A percentile compares a stretch with the other conserved stretches of the same genome.
Evolutionary conservation across 768 basidiomycete genomes (phyloP).

Genomic region (Lentinula aciculospora): DNA sequence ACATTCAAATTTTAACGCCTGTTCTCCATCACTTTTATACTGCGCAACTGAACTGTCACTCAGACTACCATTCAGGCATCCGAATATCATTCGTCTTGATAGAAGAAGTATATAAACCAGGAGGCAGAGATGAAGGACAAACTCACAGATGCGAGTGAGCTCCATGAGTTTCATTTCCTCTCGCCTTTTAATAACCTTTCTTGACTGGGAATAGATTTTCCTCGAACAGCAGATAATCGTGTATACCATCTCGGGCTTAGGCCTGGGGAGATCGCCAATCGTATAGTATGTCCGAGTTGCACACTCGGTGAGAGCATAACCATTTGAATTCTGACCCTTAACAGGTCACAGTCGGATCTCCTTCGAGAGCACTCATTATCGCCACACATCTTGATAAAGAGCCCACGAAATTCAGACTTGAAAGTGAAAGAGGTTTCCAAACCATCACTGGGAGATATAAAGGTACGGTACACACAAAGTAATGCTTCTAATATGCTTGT

Average conservation of each 20-base stretch:
- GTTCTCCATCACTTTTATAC: too few relatives aligned
- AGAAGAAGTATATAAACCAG: too few relatives aligned
- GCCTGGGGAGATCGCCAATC: constrained; percentile 75
- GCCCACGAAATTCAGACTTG: constrained; percentile 54
- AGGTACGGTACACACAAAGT: background rate
- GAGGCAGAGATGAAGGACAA: constrained; percentile 50
- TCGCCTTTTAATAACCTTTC: background rate
- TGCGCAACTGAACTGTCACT: too few relatives aligned
- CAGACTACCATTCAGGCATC: too few relatives aligned
- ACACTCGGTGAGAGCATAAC: background rate
- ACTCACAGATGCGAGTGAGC: constrained; percentile 64
- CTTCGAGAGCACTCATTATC: constrained; percentile 57
- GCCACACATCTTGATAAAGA: constrained; percentile 55
- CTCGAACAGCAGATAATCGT: constrained; percentile 63
- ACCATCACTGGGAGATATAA: constrained; percentile 51
- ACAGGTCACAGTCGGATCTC: constrained; percentile 72
- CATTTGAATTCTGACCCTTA: background rate
- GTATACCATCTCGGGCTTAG: constrained; percentile 78
- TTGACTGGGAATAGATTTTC: constrained; percentile 51
- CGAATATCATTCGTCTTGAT: too few relatives aligned
- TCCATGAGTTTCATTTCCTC: constrained; percentile 27
- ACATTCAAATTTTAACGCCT: too few relatives aligned
- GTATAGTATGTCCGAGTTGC: constrained; percentile 46
- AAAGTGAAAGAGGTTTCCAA: constrained; percentile 71
- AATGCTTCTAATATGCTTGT: background rate